Percentiles rank a stretch among this genome's conserved stretches.
Conservation (phyloP, 495 filamentous ascomycete species). For the Opeltia flavorubescens region DNA sequence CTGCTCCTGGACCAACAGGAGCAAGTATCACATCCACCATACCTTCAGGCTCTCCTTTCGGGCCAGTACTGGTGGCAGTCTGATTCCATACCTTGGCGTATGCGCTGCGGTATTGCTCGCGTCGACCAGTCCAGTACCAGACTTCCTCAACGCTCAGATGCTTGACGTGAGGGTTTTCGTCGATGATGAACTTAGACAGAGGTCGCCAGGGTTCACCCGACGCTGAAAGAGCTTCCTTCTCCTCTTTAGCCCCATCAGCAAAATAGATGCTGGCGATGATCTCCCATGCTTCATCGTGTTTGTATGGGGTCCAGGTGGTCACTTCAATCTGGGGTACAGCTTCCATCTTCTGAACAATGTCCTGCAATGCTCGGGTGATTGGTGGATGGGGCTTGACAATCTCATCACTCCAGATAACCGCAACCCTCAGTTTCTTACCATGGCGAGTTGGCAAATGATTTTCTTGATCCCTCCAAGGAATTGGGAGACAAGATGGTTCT, state of each 20-base stretch:
- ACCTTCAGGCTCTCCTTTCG: slow-evolving; percentile 8
- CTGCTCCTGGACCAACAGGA: slow-evolving; percentile 44
- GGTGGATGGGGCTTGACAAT: slow-evolving; percentile 62
- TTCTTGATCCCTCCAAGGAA: slow-evolving; percentile 40
- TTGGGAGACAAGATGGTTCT: slow-evolving; percentile 42
- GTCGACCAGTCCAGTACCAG: slow-evolving; percentile 30
- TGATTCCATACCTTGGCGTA: slow-evolving; percentile 49
- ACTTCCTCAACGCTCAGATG: slow-evolving; percentile 26
- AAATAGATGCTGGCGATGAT: slow-evolving; percentile 45
- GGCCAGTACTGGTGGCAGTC: slow-evolving; percentile 18
- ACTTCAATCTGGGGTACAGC: slow-evolving; percentile 36
- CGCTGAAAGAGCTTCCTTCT: slow-evolving; percentile 27
- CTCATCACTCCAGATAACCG: slow-evolving; percentile 56
- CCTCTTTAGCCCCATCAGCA: slow-evolving; percentile 35
- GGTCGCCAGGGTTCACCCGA: slow-evolving; percentile 44
- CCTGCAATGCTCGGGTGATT: slow-evolving; percentile 41
- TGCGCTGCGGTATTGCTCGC: slow-evolving; percentile 42
- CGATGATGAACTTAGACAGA: slow-evolving; percentile 41
- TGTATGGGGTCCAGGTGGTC: slow-evolving; percentile 52
- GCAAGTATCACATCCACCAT: slow-evolving; percentile 56
- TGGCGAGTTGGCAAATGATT: slow-evolving; percentile 12
- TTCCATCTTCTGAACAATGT: slow-evolving; percentile 40
- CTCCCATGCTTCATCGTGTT: slow-evolving; percentile 44
- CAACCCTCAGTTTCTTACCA: slow-evolving; percentile 44
- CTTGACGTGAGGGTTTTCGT: slow-evolving; percentile 32